Evolutionary conservation across 2,329 filamentous ascomycete genomes (phyloP).

Genomic region (Pseudogymnoascus sp.): DNA sequence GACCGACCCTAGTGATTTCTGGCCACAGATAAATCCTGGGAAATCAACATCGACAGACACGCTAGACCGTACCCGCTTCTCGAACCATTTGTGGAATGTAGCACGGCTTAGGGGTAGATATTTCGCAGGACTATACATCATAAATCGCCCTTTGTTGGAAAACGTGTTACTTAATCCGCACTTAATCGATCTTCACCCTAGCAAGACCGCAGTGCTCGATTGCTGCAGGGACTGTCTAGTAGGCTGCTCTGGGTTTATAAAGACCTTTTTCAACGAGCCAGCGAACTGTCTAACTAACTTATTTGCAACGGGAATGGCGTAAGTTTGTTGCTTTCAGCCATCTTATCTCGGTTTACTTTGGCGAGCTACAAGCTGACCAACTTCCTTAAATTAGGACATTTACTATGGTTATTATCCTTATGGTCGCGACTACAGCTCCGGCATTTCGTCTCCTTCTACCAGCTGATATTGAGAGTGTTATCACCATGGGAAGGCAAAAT

Average conservation of each 20-base stretch:
- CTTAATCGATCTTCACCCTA: conserved; percentile 23
- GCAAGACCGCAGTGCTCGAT: conserved; percentile 20
- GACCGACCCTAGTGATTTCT: conserved; percentile 14
- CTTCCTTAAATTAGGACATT: conserved; percentile 20
- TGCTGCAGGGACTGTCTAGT: conserved; percentile 23
- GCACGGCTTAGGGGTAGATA: conserved; percentile 26
- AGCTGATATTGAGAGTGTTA: conserved; percentile 18
- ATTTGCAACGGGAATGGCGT: conserved; percentile 30
- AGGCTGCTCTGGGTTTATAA: conserved; percentile 25
- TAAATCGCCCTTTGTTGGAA: conserved; percentile 28
- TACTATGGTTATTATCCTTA: conserved; percentile 24
- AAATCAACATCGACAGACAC: background rate
- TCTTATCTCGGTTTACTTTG: background rate
- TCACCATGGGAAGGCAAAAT: conserved; percentile 20
- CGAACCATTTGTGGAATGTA: conserved; percentile 30
- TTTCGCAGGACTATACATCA: conserved; percentile 29
- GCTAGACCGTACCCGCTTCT: conserved; percentile 10
- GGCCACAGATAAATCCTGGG: conserved; percentile 1
- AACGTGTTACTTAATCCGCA: conserved; percentile 25
- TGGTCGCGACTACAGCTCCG: conserved; percentile 18
- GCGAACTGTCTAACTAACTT: conserved; percentile 25
- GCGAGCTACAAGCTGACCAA: background rate
- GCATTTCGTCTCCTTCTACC: conserved; percentile 18
- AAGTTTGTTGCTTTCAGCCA: conserved; percentile 12
- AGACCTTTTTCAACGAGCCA: conserved; percentile 25